Conservation (phyloP, 2,329 filamentous ascomycete genomes). For the Diaporthe eres region DNA sequence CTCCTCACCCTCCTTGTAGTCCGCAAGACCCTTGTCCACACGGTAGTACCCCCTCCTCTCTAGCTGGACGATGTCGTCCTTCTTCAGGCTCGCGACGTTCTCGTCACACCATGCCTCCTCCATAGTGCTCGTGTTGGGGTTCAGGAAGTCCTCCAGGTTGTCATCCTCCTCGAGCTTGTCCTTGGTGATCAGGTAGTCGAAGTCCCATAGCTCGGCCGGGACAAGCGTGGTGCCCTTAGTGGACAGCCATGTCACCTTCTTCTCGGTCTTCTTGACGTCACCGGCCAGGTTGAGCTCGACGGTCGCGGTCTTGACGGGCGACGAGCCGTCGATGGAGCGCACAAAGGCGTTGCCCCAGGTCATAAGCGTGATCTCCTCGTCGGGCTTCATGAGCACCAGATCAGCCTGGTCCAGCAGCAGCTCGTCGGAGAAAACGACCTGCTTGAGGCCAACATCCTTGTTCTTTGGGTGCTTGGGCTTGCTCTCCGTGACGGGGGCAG, state of each 20-base stretch:
- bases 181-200: slow-evolving; percentile 95
- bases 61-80: slow-evolving; percentile 93
- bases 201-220: slow-evolving; percentile 89
- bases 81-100: slow-evolving; percentile 83
- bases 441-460: slow-evolving; percentile 85
- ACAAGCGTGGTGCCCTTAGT: slow-evolving; percentile 82
- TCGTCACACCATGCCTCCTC: slow-evolving; percentile 84
- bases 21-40: slow-evolving; percentile 76
- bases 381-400: slow-evolving; percentile 82
- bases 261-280: slow-evolving; percentile 94
- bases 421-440: slow-evolving; percentile 82
- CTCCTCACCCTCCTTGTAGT: slow-evolving; percentile 66
- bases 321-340: slow-evolving; percentile 71
- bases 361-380: slow-evolving; percentile 97
- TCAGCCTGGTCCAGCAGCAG: slow-evolving; percentile 91
- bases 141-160: slow-evolving; percentile 86
- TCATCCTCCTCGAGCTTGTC: slow-evolving; percentile 94
- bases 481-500: slow-evolving; percentile 75
- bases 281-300: slow-evolving; percentile 92
- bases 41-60: slow-evolving; percentile 94
- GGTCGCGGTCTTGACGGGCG: slow-evolving; percentile 77
- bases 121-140: slow-evolving; percentile 79
- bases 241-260: slow-evolving; percentile 96
- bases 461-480: slow-evolving; percentile 94
- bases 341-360: slow-evolving; percentile 94